These are phyloP conservation scores for Alternaria metachromatica DNA, from an alignment of 2,329 filamentous ascomycete species.

Conservation along the genomic window DNA sequence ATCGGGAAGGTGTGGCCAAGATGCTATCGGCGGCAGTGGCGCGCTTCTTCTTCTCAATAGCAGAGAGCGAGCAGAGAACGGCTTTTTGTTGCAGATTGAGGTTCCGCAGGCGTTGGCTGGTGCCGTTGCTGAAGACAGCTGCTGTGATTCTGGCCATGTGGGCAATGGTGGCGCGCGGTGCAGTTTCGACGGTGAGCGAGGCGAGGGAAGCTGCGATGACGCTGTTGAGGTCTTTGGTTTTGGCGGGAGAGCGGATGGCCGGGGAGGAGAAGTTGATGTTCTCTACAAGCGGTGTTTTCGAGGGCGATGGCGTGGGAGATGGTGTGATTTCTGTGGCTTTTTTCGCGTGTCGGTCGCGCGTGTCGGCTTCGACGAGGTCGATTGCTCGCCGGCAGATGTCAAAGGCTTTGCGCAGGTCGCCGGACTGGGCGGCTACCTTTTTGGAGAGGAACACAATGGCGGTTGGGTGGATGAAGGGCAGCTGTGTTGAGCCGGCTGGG, in stretches of 20 bases:
- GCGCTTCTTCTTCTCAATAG: constrained; percentile 79
- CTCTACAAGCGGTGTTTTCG: constrained; percentile 79
- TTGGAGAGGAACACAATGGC: constrained; percentile 93
- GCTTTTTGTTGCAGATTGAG: constrained; percentile 97
- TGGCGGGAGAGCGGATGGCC: constrained; percentile 52
- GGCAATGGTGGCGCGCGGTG: constrained; percentile 85
- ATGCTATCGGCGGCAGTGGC: constrained; percentile 42
- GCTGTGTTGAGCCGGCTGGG: constrained; percentile 63
- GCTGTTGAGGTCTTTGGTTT: constrained; percentile 35
- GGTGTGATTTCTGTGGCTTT: constrained; percentile 57
- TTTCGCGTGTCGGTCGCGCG: constrained; percentile 73
- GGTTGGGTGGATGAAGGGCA: constrained; percentile 91
- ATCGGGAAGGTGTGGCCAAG: constrained; percentile 52
- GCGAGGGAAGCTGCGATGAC: constrained; percentile 57
- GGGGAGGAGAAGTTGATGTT: constrained; percentile 74
- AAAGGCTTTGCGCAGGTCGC: constrained; percentile 92
- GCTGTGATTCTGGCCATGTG: constrained; percentile 93
- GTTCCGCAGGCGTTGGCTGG: constrained; percentile 79
- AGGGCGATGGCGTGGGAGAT: constrained; percentile 64
- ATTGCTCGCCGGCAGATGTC: constrained; percentile 90
- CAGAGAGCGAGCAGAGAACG: constrained; percentile 84
- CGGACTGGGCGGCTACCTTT: constrained; percentile 92
- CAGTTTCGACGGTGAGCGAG: constrained; percentile 74
- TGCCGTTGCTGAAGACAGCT: constrained; percentile 87
- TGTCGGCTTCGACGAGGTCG: constrained; percentile 87